Percentiles rank a stretch among this genome's conserved stretches.
These are phyloP conservation scores for Spiromastix sp. DNA, from an alignment of 2,329 filamentous ascomycete species.

Conservation along the genomic window DNA sequence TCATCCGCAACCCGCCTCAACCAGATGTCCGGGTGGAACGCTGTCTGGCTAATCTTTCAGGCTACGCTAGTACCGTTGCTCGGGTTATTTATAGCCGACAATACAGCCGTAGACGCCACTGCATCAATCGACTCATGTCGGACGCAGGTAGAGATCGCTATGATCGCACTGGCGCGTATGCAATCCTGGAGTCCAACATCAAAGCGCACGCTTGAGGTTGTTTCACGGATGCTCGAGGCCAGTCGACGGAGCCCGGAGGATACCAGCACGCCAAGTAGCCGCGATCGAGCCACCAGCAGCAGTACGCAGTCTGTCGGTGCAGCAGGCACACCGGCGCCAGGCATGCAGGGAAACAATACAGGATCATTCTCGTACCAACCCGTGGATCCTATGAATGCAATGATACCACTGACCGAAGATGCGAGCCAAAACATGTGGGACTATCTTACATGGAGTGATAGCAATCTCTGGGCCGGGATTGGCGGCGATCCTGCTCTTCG, in stretches of 20 bases:
- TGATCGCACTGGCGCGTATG: slow-evolving; percentile 38
- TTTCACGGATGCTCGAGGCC: slow-evolving; percentile 55
- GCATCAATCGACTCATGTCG: slow-evolving; percentile 42
- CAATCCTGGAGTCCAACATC: slow-evolving; percentile 56
- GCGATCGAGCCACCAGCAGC: slow-evolving; percentile 7
- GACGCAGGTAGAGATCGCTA: slow-evolving; percentile 44
- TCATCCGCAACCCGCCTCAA: slow-evolving; percentile 59
- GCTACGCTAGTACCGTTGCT: slow-evolving; percentile 70
- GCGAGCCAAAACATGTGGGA: slow-evolving; percentile 25
- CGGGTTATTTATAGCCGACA: slow-evolving; percentile 48
- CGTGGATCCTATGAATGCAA: slow-evolving; percentile 7
- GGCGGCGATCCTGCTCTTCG: slow-evolving; percentile 16
- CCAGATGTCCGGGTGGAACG: slow-evolving; percentile 71
- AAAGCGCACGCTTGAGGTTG: slow-evolving; percentile 51
- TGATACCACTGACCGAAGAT: slow-evolving; percentile 19
- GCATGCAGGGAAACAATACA: neutral
- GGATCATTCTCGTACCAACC: neutral
- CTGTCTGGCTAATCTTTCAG: slow-evolving; percentile 73
- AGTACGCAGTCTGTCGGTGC: slow-evolving; percentile 2
- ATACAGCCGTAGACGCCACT: slow-evolving; percentile 46
- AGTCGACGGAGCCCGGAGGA: slow-evolving; percentile 20
- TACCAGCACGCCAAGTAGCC: slow-evolving; percentile 5
- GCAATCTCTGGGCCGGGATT: slow-evolving; percentile 21
- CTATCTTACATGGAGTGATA: slow-evolving; percentile 29
- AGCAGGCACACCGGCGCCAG: neutral